Conservation (phyloP, 805 yeast species). For the Saccharomycopsis schoenii region DNA sequence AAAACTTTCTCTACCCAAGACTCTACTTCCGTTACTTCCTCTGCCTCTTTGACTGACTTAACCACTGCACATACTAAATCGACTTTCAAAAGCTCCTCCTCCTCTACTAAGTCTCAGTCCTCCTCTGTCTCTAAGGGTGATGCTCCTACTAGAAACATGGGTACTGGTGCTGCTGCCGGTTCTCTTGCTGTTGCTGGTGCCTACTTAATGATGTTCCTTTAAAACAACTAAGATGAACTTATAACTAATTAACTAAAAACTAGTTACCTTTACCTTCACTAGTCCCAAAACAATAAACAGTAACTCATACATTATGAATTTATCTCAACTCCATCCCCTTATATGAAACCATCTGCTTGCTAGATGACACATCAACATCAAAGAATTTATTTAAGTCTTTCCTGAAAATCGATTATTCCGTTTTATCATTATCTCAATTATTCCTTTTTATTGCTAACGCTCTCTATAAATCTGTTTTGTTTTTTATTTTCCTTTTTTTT, state of each 20-base stretch:
- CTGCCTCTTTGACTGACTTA: background rate
- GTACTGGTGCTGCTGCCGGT: background rate
- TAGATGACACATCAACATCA: background rate
- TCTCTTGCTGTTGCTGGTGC: conserved; percentile 2
- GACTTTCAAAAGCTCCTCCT: background rate
- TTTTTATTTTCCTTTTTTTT: background rate
- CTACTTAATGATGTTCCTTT: background rate
- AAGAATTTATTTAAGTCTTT: background rate
- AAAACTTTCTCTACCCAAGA: background rate
- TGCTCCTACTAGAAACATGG: background rate
- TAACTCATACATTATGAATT: background rate
- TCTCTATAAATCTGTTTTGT: background rate
- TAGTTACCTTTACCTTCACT: background rate
- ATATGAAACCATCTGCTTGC: background rate
- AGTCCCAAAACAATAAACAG: background rate
- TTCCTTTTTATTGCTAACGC: background rate
- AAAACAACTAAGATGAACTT: background rate
- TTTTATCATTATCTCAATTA: background rate
- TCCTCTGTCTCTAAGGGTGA: background rate
- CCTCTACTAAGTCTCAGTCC: background rate
- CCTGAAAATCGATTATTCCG: background rate
- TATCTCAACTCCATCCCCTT: background rate
- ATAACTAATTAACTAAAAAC: background rate
- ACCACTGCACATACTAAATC: background rate
- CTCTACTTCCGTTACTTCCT: background rate